Percentiles rank a stretch among this genome's conserved stretches.
Evolutionary conservation across 2,329 filamentous ascomycete species (phyloP).

Genomic region (Pseudocercospora musae): DNA sequence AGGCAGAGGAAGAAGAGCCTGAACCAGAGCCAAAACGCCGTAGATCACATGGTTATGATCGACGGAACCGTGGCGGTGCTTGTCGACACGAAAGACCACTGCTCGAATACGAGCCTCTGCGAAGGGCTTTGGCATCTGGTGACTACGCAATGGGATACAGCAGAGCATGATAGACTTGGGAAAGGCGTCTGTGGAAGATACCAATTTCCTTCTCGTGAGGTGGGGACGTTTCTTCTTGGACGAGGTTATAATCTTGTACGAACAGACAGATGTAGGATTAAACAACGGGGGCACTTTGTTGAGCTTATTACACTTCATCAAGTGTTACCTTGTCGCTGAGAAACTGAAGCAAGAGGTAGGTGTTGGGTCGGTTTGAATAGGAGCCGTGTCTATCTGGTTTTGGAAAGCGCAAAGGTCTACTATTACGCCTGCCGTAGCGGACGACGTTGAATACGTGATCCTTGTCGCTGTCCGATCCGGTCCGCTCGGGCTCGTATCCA

Average conservation of each 20-base stretch:
- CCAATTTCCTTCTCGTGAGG: not conserved
- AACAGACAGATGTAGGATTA: not conserved
- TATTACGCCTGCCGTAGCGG: not conserved
- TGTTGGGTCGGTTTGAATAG: too few species aligned
- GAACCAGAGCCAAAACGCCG: not conserved
- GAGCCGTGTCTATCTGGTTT: too few species aligned
- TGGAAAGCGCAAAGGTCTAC: too few species aligned
- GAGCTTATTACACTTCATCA: not conserved
- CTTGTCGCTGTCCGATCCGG: not conserved
- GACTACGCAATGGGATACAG: conserved; percentile 2
- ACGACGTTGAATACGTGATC: not conserved
- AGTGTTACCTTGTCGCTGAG: not conserved
- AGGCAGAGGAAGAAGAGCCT: conserved; percentile 3
- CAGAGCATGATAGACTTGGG: not conserved
- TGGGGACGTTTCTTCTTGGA: not conserved
- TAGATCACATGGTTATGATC: not conserved
- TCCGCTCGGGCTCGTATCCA: not conserved
- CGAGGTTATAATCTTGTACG: not conserved
- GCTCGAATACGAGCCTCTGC: not conserved
- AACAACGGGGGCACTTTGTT: not conserved
- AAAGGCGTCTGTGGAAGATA: not conserved
- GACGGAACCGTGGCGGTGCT: not conserved
- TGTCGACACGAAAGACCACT: not conserved
- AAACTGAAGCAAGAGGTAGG: not conserved
- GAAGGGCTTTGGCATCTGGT: not conserved